Percentiles rank a stretch among this genome's conserved stretches.
Evolutionary conservation across 176 grass and related monocot species (phyloP).

Genomic region (Elymus sibiricus): DNA sequence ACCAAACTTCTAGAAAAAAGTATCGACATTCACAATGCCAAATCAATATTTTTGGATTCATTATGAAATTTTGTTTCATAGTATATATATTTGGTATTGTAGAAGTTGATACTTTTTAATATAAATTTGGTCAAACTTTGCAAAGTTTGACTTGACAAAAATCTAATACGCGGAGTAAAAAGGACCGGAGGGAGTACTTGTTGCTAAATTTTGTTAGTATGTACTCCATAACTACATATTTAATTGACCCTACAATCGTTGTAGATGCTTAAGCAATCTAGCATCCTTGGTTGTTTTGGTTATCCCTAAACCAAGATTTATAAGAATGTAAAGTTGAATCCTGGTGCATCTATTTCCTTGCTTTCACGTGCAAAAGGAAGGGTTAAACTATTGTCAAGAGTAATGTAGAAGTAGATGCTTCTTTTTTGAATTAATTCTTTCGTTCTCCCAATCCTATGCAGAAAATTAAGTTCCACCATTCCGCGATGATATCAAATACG

Average conservation of each 20-base stretch:
- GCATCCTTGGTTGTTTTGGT: neutral
- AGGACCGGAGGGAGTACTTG: too few species aligned
- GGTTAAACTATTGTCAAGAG: neutral
- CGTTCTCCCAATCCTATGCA: neutral
- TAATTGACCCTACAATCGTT: neutral
- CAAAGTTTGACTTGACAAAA: too few species aligned
- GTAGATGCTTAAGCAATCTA: neutral
- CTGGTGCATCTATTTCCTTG: neutral
- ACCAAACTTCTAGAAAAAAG: too few species aligned
- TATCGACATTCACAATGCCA: too few species aligned
- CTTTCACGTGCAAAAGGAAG: slow-evolving; percentile 14
- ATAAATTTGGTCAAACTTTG: too few species aligned
- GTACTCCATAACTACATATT: neutral
- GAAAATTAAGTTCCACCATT: neutral
- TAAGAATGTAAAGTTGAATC: neutral
- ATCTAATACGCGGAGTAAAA: too few species aligned
- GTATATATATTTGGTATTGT: too few species aligned
- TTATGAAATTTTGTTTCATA: too few species aligned
- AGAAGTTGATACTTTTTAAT: too few species aligned
- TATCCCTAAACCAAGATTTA: neutral
- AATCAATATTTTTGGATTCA: too few species aligned
- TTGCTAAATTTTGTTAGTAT: neutral
- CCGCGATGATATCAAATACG: neutral
- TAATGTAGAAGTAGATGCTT: neutral
- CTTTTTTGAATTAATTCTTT: neutral